phyloP scores from a whole-genome alignment of 148 eudicot species.

The Chenopodium suecicum region DNA sequence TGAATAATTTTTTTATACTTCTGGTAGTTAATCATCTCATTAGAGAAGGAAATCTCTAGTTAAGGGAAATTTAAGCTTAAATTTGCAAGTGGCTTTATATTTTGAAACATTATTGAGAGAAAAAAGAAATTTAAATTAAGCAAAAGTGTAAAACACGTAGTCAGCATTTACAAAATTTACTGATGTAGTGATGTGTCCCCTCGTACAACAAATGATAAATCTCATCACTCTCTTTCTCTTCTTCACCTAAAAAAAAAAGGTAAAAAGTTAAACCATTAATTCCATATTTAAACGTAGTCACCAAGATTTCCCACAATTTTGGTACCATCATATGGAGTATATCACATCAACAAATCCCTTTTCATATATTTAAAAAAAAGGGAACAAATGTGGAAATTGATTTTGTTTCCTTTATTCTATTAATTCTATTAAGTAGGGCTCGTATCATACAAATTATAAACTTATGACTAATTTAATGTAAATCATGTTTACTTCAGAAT shows the following conservation, averaged over 20 bases:
- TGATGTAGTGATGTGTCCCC: neutral
- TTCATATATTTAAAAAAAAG: neutral
- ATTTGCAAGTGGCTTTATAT: no score
- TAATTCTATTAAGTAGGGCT: no score
- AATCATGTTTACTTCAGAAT: no score
- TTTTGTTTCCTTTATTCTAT: no score
- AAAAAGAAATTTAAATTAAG: neutral
- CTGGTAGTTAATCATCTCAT: no score
- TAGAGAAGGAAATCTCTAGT: no score
- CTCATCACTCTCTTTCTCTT: slow-evolving; percentile 18
- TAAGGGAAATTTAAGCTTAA: no score
- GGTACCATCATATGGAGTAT: slow-evolving; percentile 18
- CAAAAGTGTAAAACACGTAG: neutral
- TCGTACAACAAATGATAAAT: slow-evolving; percentile 21
- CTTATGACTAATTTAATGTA: no score
- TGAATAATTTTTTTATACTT: no score
- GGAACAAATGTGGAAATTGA: neutral
- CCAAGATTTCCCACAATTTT: slow-evolving; percentile 24
- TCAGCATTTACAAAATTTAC: neutral
- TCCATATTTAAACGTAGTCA: slow-evolving; percentile 21
- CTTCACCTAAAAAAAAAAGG: slow-evolving; percentile 7
- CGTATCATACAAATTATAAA: no score
- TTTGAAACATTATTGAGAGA: neutral
- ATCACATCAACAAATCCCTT: slow-evolving; percentile 25
- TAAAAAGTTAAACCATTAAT: slow-evolving; percentile 1